Evolutionary conservation across 345 rosid species (phyloP), one percentile per base, ranked within the genome.

Genomic region (Kandelia obovata): DNA sequence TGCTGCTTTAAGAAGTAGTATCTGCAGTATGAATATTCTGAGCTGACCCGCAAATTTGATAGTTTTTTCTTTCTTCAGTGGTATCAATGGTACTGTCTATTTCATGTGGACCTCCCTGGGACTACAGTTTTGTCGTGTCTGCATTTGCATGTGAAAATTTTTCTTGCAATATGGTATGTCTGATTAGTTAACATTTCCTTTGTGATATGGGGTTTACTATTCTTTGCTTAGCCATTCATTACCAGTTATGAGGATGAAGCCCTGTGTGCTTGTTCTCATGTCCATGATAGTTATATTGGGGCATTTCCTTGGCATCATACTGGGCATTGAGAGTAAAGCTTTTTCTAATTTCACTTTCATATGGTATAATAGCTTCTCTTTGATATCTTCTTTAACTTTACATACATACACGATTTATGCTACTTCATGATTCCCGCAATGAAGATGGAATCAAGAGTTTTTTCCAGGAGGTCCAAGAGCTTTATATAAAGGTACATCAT

Each of bases 391-490:
- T 78, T 87, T 89, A 72, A 89, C 83, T 70, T 37, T 43, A 64
- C 80, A 61, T 61, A 90, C 98, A 92, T 86, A 90, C 97, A 1
- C 83, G 98, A 70, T 77, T 95, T 58, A 90, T 95, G 96, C 90
- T 95, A 69, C 99, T 95, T 76, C 98, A 92, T 62, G 96, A 95
- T 85, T 89, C 96, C 5, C 91, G 97, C 53, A 95, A 88, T 23
- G 97, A 95, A 60, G 99, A 95, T 66, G 97, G 99, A 37, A 95
- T 95, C 79, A 95, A 95, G 85, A 92, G 96, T 86, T 92, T 95
- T 75, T 88, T 89, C 77, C 95, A 87, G 81, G 95, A 89, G 79
- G 91, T 87, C 66, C 92, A 87, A 59, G 95, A 89, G 78, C 90
- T 88, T 61, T 88, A 88, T 58, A 80, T 88, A 43, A 86, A 88